Conservation (phyloP, 176 grass and related monocot species). For the Puya raimondii region DNA sequence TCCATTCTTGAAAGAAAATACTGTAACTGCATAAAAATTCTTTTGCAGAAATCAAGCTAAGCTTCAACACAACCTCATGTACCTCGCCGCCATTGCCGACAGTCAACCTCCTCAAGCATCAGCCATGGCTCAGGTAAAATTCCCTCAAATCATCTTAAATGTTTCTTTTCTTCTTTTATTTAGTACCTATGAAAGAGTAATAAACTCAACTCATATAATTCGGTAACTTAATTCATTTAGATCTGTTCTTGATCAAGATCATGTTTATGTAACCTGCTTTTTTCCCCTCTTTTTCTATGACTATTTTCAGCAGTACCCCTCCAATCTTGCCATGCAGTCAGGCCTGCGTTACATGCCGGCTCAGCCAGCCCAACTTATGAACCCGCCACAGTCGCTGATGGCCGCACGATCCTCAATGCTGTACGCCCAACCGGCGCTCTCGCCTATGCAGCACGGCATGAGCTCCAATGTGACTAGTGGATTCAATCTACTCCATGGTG, state of each 20-base stretch:
- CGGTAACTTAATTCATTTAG: not conserved
- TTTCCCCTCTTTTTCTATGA: no score
- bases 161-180: not conserved
- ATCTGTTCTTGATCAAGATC: no score
- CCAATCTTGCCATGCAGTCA: slow-evolving; percentile 81
- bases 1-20: no score
- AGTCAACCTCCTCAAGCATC: slow-evolving; percentile 79
- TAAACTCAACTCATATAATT: not conserved
- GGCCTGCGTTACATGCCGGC: slow-evolving; percentile 65
- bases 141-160: not conserved
- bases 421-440: slow-evolving; percentile 58
- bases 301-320: slow-evolving; percentile 49
- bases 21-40: no score
- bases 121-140: slow-evolving; percentile 51
- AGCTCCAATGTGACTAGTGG: slow-evolving; percentile 38
- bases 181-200: not conserved
- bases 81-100: slow-evolving; percentile 90
- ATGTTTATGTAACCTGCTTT: no score
- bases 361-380: slow-evolving; percentile 67
- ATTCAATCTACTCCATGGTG: slow-evolving; percentile 83
- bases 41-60: slow-evolving; percentile 81
- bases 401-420: slow-evolving; percentile 72
- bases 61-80: slow-evolving; percentile 99
- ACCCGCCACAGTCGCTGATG: slow-evolving; percentile 57
- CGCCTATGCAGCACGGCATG: slow-evolving; percentile 64